Evolutionary conservation across 1,284 basidiomycete genomes (phyloP).

Genomic region (Ceratorhiza oryzae-sativae): DNA sequence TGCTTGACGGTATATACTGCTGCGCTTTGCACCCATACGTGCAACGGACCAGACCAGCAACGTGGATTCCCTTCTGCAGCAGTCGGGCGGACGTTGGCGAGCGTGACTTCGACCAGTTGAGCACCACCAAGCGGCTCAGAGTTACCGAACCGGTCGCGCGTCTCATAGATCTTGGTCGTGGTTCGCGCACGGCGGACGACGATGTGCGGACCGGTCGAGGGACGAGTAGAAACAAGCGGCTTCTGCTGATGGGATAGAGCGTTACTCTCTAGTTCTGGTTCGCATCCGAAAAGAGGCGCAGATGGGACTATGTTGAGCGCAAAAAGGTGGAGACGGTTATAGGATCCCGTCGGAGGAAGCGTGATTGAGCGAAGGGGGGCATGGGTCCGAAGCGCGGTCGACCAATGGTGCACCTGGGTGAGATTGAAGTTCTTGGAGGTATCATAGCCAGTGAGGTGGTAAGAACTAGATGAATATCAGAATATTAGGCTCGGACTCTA

Average conservation of each 20-base stretch:
- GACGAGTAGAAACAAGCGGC: background rate
- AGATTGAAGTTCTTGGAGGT: slow-evolving; percentile 24
- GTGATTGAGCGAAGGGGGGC: slow-evolving; percentile 53
- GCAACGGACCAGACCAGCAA: slow-evolving; percentile 33
- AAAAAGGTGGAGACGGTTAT: slow-evolving; percentile 57
- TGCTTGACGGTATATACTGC: slow-evolving; percentile 50
- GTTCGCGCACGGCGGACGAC: slow-evolving; percentile 32
- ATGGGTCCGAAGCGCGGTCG: slow-evolving; percentile 55
- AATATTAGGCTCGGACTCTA: background rate
- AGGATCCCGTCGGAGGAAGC: slow-evolving; percentile 49
- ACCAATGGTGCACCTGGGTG: slow-evolving; percentile 56
- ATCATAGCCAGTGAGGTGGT: slow-evolving; percentile 13
- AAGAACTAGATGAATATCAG: background rate
- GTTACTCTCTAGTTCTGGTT: slow-evolving; percentile 44
- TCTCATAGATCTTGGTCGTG: slow-evolving; percentile 54
- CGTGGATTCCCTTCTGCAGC: slow-evolving; percentile 48
- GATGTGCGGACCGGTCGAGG: slow-evolving; percentile 2
- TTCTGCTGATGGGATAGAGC: background rate
- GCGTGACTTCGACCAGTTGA: slow-evolving; percentile 57
- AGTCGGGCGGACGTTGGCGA: slow-evolving; percentile 57
- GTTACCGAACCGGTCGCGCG: slow-evolving; percentile 53
- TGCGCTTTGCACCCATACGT: slow-evolving; percentile 45
- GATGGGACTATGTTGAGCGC: slow-evolving; percentile 55
- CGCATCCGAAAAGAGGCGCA: slow-evolving; percentile 11
- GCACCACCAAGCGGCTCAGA: slow-evolving; percentile 10